Conservation (phyloP, 73 alveolate species). For the Tetrahymena malaccensis region DNA sequence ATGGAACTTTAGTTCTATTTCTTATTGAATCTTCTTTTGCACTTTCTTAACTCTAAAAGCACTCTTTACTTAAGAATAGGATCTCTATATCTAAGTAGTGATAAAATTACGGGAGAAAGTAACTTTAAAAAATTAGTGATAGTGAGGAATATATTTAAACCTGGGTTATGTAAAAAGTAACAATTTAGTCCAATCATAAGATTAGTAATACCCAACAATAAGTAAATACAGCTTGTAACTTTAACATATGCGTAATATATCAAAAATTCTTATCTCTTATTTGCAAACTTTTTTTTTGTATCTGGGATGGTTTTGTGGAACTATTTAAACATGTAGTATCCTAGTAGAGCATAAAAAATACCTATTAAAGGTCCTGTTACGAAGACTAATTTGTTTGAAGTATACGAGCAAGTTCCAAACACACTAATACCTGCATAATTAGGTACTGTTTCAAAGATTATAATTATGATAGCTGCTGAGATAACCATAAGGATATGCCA, state of each 20-base stretch:
- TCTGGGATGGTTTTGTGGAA: neutral
- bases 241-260: neutral
- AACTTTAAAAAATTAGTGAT: neutral
- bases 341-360: neutral
- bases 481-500: neutral
- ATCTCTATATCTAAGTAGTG: neutral
- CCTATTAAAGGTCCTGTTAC: neutral
- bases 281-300: neutral
- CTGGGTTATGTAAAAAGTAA: neutral
- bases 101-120: neutral
- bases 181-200: neutral
- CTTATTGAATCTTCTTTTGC: neutral
- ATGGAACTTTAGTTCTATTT: neutral
- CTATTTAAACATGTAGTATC: neutral
- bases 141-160: neutral
- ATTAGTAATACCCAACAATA: neutral
- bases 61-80: neutral
- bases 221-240: neutral
- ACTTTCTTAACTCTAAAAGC: neutral
- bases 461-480: neutral
- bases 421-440: neutral
- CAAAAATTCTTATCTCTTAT: neutral
- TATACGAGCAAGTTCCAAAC: neutral
- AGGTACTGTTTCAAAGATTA: neutral
- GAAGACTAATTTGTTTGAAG: neutral